Evolutionary conservation across 352 stramenopile genomes (phyloP).

Genomic region (Globisporangium orthogonon): DNA sequence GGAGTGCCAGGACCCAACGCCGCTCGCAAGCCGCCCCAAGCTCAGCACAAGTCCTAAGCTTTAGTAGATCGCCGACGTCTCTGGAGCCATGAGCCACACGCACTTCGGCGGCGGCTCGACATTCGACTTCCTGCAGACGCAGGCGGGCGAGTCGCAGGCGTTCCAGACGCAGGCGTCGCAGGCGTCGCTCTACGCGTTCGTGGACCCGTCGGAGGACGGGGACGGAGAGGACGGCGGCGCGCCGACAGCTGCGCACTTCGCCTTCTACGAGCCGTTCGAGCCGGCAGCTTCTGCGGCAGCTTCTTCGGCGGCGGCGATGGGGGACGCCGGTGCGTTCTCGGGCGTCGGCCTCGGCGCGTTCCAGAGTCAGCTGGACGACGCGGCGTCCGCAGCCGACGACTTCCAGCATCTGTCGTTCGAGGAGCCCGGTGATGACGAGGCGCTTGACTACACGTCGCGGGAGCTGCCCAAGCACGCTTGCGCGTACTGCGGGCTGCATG

Average conservation of each 20-base stretch:
- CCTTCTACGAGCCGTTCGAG: constrained; percentile 70
- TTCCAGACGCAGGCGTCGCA: constrained; percentile 47
- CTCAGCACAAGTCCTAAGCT: too few relatives aligned
- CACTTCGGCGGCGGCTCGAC: constrained; percentile 6
- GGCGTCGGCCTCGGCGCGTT: constrained; percentile 15
- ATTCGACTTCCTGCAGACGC: constrained; percentile 50
- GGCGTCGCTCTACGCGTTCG: constrained; percentile 55
- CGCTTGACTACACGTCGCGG: constrained; percentile 54
- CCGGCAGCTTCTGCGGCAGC: background rate
- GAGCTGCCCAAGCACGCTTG: constrained; percentile 91
- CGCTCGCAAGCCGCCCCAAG: too few relatives aligned
- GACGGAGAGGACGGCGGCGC: background rate
- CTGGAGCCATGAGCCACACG: background rate
- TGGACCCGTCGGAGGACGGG: constrained; percentile 46
- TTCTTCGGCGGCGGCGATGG: background rate
- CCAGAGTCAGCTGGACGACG: constrained; percentile 30
- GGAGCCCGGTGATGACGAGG: constrained; percentile 62
- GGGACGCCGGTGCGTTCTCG: background rate
- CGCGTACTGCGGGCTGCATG: constrained; percentile 96
- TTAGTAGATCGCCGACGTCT: too few relatives aligned
- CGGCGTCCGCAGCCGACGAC: constrained; percentile 27
- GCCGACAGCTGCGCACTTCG: constrained; percentile 19
- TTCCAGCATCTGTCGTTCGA: constrained; percentile 69
- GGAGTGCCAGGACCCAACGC: too few relatives aligned
- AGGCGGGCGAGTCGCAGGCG: constrained; percentile 19